Evolutionary conservation across 768 basidiomycete genomes (phyloP).

Genomic region (Hericium alpestre): DNA sequence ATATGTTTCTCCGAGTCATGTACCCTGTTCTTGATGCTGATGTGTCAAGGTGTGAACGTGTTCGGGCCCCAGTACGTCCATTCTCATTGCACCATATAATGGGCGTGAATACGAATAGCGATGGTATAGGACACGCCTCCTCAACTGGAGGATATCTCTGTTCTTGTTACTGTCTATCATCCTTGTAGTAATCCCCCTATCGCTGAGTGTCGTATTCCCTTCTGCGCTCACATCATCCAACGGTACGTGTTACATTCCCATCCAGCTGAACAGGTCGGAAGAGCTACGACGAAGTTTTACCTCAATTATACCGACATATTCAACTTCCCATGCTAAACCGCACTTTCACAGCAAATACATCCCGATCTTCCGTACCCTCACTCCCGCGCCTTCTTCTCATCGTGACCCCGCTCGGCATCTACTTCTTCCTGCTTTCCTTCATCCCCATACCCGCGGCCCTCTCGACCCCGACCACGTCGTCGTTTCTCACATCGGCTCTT

Average conservation of each 20-base stretch:
- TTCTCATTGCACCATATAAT: not conserved
- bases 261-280: not conserved
- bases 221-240: constrained; percentile 9
- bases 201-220: constrained; percentile 48
- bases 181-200: constrained; percentile 58
- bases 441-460: constrained; percentile 56
- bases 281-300: no score
- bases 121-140: constrained; percentile 30
- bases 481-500: constrained; percentile 29
- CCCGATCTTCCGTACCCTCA: not conserved
- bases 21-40: constrained; percentile 58
- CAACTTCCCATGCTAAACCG: not conserved
- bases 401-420: constrained; percentile 22
- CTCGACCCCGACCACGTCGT: constrained; percentile 21
- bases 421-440: constrained; percentile 50
- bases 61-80: constrained; percentile 43
- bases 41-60: constrained; percentile 54
- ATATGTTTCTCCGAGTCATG: constrained; percentile 68
- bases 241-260: constrained; percentile 2
- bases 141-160: constrained; percentile 64
- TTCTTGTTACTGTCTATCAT: constrained; percentile 48
- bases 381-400: constrained; percentile 3
- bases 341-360: not conserved
- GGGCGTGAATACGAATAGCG: not conserved
- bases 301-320: not conserved